Evolutionary conservation across 176 grass and related monocot species (phyloP), one percentile per base, ranked within the genome.

Genomic region (Zoysia japonica): DNA sequence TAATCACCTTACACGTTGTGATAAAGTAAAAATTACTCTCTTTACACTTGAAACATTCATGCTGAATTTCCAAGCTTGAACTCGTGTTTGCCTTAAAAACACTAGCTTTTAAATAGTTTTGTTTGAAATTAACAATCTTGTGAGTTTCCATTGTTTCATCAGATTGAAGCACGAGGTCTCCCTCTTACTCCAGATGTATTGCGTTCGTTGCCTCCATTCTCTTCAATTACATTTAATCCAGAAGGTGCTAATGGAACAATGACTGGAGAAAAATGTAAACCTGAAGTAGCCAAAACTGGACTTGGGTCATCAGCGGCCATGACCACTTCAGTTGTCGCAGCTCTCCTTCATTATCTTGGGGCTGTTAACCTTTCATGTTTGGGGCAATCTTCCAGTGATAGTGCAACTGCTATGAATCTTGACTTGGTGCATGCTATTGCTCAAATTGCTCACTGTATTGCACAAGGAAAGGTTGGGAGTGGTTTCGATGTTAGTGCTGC

Each of bases 221-320:
- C 83, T 75, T 87, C 92, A 79, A 98, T 98, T 80, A 93, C 85
- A 65, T 92, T 98, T 87, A 98, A 94, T 52, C 71, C 88, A 80
- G 83, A 88, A 59, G 85, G 65, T 71, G 62, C 84, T 65, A 91
- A 94, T 80, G 90, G 88, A 79, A 84, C 63, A 47, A 70, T 42
- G 67, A 47, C 83, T 17, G 83, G 80, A 91, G 88, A 93, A 43
- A 78, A 78, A 87, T 84, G 90, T 79, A 98, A 98, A 93, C 96
- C 90, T 67, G 92, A 98, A 86, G 92, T 98, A 72, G 96, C 96
- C 75, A 98, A 98, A 98, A 98, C 95, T 57, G 92, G 92, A 81
- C 92, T 98, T 85, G 92, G 96, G 19, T 94, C 92, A 81, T 98
- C 96, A 72, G 95, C 96, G 68, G 96, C 96, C 78, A 94, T 98